phyloP scores from a whole-genome alignment of 371 early-diverging fungal species.

The Mucor lusitanicus region DNA sequence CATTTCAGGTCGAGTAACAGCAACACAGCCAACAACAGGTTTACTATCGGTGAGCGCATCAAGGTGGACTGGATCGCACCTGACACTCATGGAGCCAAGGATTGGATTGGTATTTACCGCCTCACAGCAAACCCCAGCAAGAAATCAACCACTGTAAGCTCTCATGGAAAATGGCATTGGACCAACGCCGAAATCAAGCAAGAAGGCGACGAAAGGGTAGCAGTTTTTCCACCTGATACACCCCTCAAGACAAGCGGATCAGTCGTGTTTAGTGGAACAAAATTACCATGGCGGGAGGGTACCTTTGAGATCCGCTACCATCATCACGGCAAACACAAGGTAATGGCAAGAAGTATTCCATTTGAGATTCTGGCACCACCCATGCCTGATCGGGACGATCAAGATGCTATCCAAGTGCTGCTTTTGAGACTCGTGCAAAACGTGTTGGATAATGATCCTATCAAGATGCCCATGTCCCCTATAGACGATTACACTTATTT shows the following conservation, averaged over 20 bases:
- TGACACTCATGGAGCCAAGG: slow-evolving; percentile 57
- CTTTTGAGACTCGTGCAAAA: slow-evolving; percentile 27
- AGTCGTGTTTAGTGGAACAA: slow-evolving; percentile 50
- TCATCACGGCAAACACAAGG: slow-evolving; percentile 72
- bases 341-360: slow-evolving; percentile 66
- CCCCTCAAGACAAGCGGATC: slow-evolving; percentile 21
- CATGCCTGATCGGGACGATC: slow-evolving; percentile 15
- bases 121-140: slow-evolving; percentile 63
- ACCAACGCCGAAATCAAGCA: neutral
- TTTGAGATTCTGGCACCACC: slow-evolving; percentile 55
- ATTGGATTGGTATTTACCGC: slow-evolving; percentile 90
- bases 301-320: slow-evolving; percentile 84
- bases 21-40: neutral
- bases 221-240: slow-evolving; percentile 3
- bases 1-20: neutral
- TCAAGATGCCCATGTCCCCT: slow-evolving; percentile 45
- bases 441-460: slow-evolving; percentile 34
- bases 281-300: slow-evolving; percentile 78
- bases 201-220: slow-evolving; percentile 1
- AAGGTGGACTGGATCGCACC: slow-evolving; percentile 68
- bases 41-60: slow-evolving; percentile 68
- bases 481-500: slow-evolving; percentile 50
- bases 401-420: slow-evolving; percentile 13
- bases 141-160: slow-evolving; percentile 63
- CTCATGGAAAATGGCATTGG: slow-evolving; percentile 59